Evolutionary conservation across 2,329 filamentous ascomycete genomes (phyloP), one percentile per base, ranked within the genome.

Genomic region (Plenodomus tracheiphilus): DNA sequence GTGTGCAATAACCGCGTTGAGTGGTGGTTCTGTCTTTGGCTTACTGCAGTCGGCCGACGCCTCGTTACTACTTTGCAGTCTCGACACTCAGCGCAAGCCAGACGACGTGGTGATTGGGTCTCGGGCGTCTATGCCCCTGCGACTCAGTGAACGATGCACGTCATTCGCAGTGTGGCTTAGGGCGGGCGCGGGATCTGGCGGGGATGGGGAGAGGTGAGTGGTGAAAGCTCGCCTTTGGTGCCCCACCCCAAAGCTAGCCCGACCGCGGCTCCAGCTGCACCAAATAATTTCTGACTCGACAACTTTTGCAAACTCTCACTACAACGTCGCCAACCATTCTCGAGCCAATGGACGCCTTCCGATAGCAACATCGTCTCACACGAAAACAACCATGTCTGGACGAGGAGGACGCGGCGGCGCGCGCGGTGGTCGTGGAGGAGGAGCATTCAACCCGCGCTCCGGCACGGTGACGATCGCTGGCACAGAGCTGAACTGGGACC

Each of bases 401-500:
- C 63, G 72, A 46, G 65, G 71, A 56, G 71, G 70, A 47, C 59
- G 70, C 22, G 64, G 69, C 19, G 62, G 64, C 20, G 57, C 42
- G n/a, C 52, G 61, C 25, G 62, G 62, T 21, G 64, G 64, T 38
- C 64, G 60, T 35, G 62, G 66, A 6, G 61, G 68, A 35, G 68
- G 69, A 34, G 59, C 53, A 25, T 63, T 64, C 49, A 62, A 61
- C 45, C 53, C 57, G n/a, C 57, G 58, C 39, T 68, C 64, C 41
- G 64, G 67, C 6, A 69, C 60, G 30, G 65, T 74, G 46, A 71
- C 69, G 52, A 75, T 76, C 55, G 74, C 66, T 32, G 75, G 75
- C 46, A 71, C 73, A 7, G 74, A 76, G 49, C 54, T 76, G 46
- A 66, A 71, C 40, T 75, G 71, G 72, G 73, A 74, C 47, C 62